phyloP scores from a whole-genome alignment of 2,329 filamentous ascomycete species.

The Penicillium sp. region DNA sequence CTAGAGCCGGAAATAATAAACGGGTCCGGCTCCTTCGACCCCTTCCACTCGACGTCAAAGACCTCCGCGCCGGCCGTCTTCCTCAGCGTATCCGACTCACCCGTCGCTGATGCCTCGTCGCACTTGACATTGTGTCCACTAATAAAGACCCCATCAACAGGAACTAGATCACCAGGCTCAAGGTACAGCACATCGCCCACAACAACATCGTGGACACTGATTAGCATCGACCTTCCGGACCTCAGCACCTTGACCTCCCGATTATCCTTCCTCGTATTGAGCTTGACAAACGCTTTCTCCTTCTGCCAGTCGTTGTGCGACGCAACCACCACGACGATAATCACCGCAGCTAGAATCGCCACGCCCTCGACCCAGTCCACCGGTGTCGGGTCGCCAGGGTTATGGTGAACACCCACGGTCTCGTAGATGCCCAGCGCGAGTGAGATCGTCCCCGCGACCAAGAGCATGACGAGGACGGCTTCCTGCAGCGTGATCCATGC shows the following conservation, averaged over 20 bases:
- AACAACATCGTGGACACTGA: constrained; percentile 72
- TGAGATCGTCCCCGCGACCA: constrained; percentile 70
- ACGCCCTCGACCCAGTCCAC: constrained; percentile 83
- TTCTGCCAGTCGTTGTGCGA: constrained; percentile 82
- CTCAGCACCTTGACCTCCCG: constrained; percentile 74
- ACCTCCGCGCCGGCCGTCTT: constrained; percentile 66
- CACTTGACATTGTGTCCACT: constrained; percentile 69
- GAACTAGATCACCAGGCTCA: constrained; percentile 74
- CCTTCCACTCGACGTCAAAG: constrained; percentile 64
- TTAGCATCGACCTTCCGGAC: constrained; percentile 71
- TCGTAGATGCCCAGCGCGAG: constrained; percentile 71
- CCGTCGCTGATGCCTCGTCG: constrained; percentile 77
- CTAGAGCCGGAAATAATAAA: constrained; percentile 83
- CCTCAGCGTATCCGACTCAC: constrained; percentile 74
- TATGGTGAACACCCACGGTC: constrained; percentile 32
- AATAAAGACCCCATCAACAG: constrained; percentile 72
- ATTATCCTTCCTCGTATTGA: constrained; percentile 81
- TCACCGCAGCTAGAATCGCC: constrained; percentile 76
- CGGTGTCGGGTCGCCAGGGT: constrained; percentile 25
- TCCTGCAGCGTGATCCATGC: constrained; percentile 81
- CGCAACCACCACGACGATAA: constrained; percentile 76
- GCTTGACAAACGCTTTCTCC: constrained; percentile 77
- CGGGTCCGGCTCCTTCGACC: constrained; percentile 63
- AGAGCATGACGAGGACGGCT: constrained; percentile 73
- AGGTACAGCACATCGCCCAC: constrained; percentile 76